Evolutionary conservation across 2,329 filamentous ascomycete genomes (phyloP).

Genomic region (Colletotrichum higginsianum): DNA sequence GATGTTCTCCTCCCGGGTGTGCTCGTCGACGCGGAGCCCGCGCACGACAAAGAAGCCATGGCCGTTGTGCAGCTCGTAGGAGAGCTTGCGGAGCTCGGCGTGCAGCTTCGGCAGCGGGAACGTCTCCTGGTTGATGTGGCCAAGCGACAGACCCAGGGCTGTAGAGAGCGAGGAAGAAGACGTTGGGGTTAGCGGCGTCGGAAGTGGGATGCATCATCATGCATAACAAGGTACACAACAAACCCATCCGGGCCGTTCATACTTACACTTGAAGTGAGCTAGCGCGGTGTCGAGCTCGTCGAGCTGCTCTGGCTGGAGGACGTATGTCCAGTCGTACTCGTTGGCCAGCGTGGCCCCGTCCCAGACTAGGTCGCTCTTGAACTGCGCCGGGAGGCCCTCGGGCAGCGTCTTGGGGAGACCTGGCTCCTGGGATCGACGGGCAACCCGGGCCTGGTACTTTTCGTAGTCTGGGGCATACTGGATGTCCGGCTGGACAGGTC

Average conservation of each 20-base stretch:
- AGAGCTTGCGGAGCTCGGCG: conserved; percentile 64
- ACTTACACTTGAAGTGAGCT: conserved; percentile 38
- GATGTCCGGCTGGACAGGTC: conserved; percentile 70
- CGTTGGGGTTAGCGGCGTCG: neutral
- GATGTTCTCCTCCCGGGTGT: conserved; percentile 70
- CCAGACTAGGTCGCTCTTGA: conserved; percentile 70
- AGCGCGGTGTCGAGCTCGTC: conserved; percentile 59
- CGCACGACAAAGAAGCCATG: conserved; percentile 75
- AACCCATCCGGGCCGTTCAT: too few relatives aligned
- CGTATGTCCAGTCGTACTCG: conserved; percentile 68
- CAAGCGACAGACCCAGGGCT: conserved; percentile 51
- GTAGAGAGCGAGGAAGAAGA: too few relatives aligned
- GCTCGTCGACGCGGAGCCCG: conserved; percentile 67
- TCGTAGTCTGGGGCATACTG: conserved; percentile 67
- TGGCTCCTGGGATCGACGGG: conserved; percentile 59
- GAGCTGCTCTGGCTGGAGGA: conserved; percentile 61
- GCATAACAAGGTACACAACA: too few relatives aligned
- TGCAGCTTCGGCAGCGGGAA: conserved; percentile 71
- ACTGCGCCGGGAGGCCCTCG: conserved; percentile 62
- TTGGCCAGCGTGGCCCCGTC: conserved; percentile 64
- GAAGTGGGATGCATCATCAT: too few relatives aligned
- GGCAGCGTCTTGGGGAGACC: conserved; percentile 59
- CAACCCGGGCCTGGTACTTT: conserved; percentile 66
- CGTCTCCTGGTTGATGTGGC: conserved; percentile 62
- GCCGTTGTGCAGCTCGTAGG: conserved; percentile 68